Percentiles rank a stretch among this genome's conserved stretches.
These are phyloP conservation scores for Teratosphaeria epicoccoides DNA, from an alignment of 2,329 filamentous ascomycete genomes.

Conservation along the genomic window DNA sequence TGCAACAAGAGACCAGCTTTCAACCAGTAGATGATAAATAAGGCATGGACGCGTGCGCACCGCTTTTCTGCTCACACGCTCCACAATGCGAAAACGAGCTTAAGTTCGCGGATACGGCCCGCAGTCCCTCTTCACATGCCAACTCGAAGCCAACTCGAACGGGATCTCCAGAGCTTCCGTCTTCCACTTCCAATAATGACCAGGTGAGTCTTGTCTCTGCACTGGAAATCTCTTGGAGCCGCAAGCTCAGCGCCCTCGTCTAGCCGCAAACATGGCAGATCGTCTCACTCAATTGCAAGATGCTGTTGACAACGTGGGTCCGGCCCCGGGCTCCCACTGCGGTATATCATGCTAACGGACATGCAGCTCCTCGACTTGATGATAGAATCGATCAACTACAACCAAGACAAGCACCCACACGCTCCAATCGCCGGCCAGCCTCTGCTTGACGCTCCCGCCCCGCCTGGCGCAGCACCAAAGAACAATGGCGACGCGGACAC, in stretches of 20 bases:
- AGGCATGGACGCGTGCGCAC: neutral
- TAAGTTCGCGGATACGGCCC: neutral
- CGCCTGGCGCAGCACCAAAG: slow-evolving; percentile 7
- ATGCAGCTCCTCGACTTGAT: slow-evolving; percentile 38
- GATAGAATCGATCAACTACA: slow-evolving; percentile 36
- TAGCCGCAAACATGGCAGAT: slow-evolving; percentile 46
- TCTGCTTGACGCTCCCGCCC: slow-evolving; percentile 15
- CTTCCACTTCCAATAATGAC: no score
- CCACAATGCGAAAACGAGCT: no score
- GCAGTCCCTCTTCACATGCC: slow-evolving; percentile 3
- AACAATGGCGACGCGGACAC: slow-evolving; percentile 11
- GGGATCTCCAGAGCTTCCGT: no score
- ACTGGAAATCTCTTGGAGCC: no score
- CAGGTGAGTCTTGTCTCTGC: no score
- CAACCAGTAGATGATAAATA: neutral
- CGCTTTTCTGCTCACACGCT: neutral
- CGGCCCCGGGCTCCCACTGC: neutral
- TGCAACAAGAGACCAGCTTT: neutral
- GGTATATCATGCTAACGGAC: neutral
- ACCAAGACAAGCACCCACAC: slow-evolving; percentile 32
- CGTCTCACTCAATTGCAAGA: slow-evolving; percentile 76
- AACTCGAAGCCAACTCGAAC: no score
- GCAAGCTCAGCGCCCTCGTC: neutral
- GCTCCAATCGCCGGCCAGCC: slow-evolving; percentile 34
- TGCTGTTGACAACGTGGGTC: slow-evolving; percentile 63